Percentiles rank a stretch among this genome's conserved stretches.
Evolutionary conservation across 495 filamentous ascomycete species (phyloP).

Genomic region (Penicillium ochrochloron): DNA sequence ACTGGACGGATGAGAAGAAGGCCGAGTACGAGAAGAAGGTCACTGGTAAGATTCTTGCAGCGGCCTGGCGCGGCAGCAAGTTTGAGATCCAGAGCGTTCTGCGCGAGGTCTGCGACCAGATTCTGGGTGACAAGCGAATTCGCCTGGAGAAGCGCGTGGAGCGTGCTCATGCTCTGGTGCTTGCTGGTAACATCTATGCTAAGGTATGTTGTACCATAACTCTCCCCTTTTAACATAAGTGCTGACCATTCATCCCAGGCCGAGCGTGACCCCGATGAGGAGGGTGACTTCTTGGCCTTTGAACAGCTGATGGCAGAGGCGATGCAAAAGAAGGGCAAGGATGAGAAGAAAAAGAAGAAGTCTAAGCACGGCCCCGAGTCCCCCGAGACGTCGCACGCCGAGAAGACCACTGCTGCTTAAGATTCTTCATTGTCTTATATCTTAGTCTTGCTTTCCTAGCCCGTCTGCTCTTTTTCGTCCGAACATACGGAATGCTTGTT

Average conservation of each 20-base stretch:
- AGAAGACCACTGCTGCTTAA: constrained; percentile 21
- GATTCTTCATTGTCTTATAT: constrained; percentile 11
- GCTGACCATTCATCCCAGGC: constrained; percentile 59
- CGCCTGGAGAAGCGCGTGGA: constrained; percentile 84
- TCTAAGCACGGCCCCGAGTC: constrained; percentile 32
- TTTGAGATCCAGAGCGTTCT: constrained; percentile 98
- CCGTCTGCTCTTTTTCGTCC: constrained; percentile 11
- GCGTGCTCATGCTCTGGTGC: constrained; percentile 83
- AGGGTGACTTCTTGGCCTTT: constrained; percentile 98
- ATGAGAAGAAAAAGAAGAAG: constrained; percentile 74
- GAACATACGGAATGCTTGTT: constrained; percentile 23
- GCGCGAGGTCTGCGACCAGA: constrained; percentile 79
- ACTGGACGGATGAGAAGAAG: constrained; percentile 98
- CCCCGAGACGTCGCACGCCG: constrained; percentile 2
- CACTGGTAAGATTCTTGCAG: constrained; percentile 97
- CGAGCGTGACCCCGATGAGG: constrained; percentile 88
- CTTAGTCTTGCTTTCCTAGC: constrained; percentile 11
- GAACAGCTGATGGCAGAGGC: constrained; percentile 98
- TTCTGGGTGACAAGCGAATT: constrained; percentile 79
- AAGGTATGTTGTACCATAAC: constrained; percentile 61
- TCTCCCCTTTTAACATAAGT: constrained; percentile 8
- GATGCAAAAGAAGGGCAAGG: constrained; percentile 84
- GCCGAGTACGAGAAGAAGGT: constrained; percentile 94
- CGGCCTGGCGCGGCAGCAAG: constrained; percentile 95
- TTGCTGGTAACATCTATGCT: constrained; percentile 84